Base-by-base conservation (phyloP, 345 rosid species). In the Acer campestre region DNA sequence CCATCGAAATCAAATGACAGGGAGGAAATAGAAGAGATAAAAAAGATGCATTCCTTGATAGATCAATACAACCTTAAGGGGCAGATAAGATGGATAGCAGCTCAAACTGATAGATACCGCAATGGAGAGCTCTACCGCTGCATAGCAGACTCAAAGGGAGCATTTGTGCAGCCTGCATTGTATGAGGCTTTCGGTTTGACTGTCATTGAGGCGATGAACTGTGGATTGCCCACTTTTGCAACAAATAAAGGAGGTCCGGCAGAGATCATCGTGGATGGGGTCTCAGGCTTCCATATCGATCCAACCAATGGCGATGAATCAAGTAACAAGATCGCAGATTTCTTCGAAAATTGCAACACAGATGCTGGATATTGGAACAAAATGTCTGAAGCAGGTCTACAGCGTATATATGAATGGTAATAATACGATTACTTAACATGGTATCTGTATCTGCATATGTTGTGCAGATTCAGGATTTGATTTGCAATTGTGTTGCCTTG, bases 151-250 rank as follows among this genome's bases (percentile, higher is more conserved):
- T 87, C 97, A 20, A 91, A 89, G 70, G 98, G 99, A 77, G 93
- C 94, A 72, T 96, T 92, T 65, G 92, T 91, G 73, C 98, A 96
- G 83, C 98, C 99, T 10, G 99, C 99, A 61, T 83, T 96, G 10
- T 96, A 94, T 75, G 99, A 96, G 82, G 98, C 98, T 68, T 96
- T 96, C 75, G 98, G 98, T 61, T 83, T 96, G 29, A 96, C 99
- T 0, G 98, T 96, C 68, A 94, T 94, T 2, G 98, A 96, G 84
- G 99, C 98, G 10, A 96, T 96, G 97, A 92, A 90, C 90, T 92
- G 98, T 67, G 98, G 99, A 69, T 79, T 96, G 1, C 98, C 99
- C 18, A 94, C 92, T 1, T 96, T 96, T 58, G 99, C 98, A 1
- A 96, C 99, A 1, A 90, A 90, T 72, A 91, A 96, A 84, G 98